Base-by-base conservation (phyloP, 2,329 filamentous ascomycete genomes). In the Aspergillus uvarum region DNA sequence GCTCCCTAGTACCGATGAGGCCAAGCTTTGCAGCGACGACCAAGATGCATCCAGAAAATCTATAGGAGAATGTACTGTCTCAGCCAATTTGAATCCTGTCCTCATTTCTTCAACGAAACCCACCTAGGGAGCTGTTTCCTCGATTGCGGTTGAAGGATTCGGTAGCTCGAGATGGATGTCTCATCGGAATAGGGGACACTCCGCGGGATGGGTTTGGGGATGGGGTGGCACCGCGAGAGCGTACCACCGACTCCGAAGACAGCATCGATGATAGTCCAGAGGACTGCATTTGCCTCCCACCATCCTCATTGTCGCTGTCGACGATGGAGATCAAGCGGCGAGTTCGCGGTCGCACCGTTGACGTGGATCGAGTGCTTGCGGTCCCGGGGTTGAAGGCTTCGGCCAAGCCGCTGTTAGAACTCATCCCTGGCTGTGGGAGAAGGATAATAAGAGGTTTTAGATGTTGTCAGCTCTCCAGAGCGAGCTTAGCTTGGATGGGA, bases 1-100 rank as follows among this genome's bases (percentile, higher is more conserved):
- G 52, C 71, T 77, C n/a, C 79, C 79, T 47, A 81, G 58, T 29
- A 81, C 70, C n/a, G 77, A 78, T 3, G 80, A 81, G n/a, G 80
- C 79, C 48, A 82, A 64, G 42, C 73, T 78, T 65, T 81, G 78
- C 51, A 82, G 67, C 16, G 79, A 81, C n/a, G 79, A 78, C 80
- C 80, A 82, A 4, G 78, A 76, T 26, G 77, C 75, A 59, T 80
- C 79, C 64, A 80, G 71, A 55, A 80, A 73, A 65, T 76, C 73
- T 51, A 73, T 61, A 22, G 72, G 67, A 50, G 67, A 63, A 47
- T 65, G 65, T 38, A 69, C 69, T 44, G 68, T 67, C 10, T 70
- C 64, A 26, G 69, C 56, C 31, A 71, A 63, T 8, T 56, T 70
- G 59, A 53, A 58, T 61, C 51, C 67, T 59, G 47, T 64, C 61